Evolutionary conservation across 2,329 filamentous ascomycete genomes (phyloP).

Genomic region (Shiraia sp.): DNA sequence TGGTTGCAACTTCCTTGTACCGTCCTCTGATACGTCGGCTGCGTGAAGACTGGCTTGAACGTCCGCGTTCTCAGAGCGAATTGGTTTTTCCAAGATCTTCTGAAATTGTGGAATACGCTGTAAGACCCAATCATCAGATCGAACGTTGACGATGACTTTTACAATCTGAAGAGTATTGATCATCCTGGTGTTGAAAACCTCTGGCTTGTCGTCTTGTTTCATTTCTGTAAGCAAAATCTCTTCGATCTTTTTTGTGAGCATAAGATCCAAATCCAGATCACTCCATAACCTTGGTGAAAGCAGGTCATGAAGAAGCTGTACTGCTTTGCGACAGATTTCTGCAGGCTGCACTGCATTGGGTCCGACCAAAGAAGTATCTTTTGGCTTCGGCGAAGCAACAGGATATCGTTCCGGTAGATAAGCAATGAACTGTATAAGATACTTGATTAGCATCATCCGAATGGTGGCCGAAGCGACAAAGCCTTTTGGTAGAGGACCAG

Average conservation of each 20-base stretch:
- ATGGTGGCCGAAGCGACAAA: slow-evolving; percentile 56
- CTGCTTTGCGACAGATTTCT: slow-evolving; percentile 84
- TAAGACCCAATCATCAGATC: slow-evolving; percentile 88
- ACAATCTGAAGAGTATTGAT: slow-evolving; percentile 94
- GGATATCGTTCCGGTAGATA: slow-evolving; percentile 84
- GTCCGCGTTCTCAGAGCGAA: slow-evolving; percentile 87
- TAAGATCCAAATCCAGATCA: slow-evolving; percentile 79
- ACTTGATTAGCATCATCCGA: slow-evolving; percentile 85
- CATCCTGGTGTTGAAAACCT: slow-evolving; percentile 81
- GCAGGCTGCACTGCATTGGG: slow-evolving; percentile 57
- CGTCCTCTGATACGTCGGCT: slow-evolving; percentile 70
- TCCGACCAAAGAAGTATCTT: slow-evolving; percentile 37
- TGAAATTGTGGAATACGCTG: slow-evolving; percentile 77
- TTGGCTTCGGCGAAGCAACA: slow-evolving; percentile 56
- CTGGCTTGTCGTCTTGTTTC: slow-evolving; percentile 55
- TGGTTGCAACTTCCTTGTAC: slow-evolving; percentile 65
- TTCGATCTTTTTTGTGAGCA: slow-evolving; percentile 89
- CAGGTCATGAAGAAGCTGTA: slow-evolving; percentile 80
- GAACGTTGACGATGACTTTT: slow-evolving; percentile 84
- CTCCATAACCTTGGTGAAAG: slow-evolving; percentile 88
- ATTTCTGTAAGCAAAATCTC: slow-evolving; percentile 77
- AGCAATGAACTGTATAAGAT: slow-evolving; percentile 93
- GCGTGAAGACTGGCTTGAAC: slow-evolving; percentile 90
- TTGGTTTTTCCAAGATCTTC: slow-evolving; percentile 84
- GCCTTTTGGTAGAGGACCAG: slow-evolving; percentile 55